Evolutionary conservation across 192 early-diverging fungal species (phyloP).

Genomic region (Piromyces finnis): DNA sequence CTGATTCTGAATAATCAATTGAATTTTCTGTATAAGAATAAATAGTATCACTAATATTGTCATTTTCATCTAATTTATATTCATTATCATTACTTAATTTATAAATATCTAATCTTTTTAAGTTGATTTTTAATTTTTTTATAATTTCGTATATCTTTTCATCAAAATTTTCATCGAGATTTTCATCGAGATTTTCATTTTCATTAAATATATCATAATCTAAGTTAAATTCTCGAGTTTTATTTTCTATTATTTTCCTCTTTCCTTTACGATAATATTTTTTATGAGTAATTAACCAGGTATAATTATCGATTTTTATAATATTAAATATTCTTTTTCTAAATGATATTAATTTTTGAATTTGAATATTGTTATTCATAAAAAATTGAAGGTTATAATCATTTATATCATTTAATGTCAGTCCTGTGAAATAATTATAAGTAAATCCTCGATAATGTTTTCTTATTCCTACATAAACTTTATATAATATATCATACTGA

Average conservation of each 20-base stretch:
- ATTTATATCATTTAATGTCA: not conserved
- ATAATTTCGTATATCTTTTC: constrained; percentile 1
- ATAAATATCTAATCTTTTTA: constrained; percentile 16
- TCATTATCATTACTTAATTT: constrained; percentile 13
- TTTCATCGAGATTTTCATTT: constrained; percentile 11
- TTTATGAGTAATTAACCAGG: not conserved
- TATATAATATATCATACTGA: not conserved
- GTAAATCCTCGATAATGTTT: not conserved
- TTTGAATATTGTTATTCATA: not conserved
- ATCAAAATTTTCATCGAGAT: too few relatives aligned
- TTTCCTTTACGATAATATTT: not conserved
- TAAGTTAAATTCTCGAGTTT: not conserved
- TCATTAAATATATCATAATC: constrained; percentile 1
- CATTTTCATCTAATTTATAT: too few relatives aligned
- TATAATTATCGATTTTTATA: not conserved
- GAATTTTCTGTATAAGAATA: too few relatives aligned
- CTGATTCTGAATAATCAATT: too few relatives aligned
- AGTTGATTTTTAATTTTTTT: constrained; percentile 6
- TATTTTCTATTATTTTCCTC: not conserved
- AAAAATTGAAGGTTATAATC: not conserved
- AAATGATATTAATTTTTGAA: not conserved
- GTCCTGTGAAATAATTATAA: not conserved
- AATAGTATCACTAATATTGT: too few relatives aligned
- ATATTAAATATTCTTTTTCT: not conserved
- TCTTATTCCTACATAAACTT: not conserved